A percentile compares a stretch with the other conserved stretches of the same genome.
Evolutionary conservation across 2,329 filamentous ascomycete species (phyloP).

Genomic region (Beauveria caledonica): DNA sequence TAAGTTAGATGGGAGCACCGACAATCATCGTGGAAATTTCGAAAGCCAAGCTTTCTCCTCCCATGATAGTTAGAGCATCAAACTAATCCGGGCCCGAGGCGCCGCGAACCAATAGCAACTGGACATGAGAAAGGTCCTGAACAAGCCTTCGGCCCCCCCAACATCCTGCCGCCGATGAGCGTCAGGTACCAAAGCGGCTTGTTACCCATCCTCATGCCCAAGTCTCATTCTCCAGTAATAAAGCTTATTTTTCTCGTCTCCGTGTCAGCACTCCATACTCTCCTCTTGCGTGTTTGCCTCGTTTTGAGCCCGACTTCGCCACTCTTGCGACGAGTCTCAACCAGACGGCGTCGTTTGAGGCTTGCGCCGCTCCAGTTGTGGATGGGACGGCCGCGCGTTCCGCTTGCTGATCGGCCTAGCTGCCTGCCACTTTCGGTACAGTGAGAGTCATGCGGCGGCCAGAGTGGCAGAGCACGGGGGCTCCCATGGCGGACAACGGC

Average conservation of each 20-base stretch:
- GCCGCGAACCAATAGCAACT: background rate
- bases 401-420: background rate
- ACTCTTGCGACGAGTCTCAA: background rate
- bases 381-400: constrained; percentile 7
- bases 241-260: background rate
- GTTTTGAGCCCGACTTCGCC: background rate
- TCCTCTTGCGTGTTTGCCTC: background rate
- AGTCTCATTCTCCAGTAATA: background rate
- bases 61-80: background rate
- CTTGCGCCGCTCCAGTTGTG: constrained; percentile 5
- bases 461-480: background rate
- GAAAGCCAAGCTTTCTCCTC: background rate
- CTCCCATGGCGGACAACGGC: background rate
- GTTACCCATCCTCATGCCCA: background rate
- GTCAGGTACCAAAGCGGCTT: background rate
- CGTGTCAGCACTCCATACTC: background rate
- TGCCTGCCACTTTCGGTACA: background rate
- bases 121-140: background rate
- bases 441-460: background rate
- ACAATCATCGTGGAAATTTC: background rate
- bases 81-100: background rate
- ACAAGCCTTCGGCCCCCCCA: background rate
- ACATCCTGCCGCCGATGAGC: background rate
- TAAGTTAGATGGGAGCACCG: background rate
- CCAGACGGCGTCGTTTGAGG: constrained; percentile 1